Evolutionary conservation across 2,329 filamentous ascomycete genomes (phyloP), one percentile per base, ranked within the genome.

Genomic region (Zalaria sp.): DNA sequence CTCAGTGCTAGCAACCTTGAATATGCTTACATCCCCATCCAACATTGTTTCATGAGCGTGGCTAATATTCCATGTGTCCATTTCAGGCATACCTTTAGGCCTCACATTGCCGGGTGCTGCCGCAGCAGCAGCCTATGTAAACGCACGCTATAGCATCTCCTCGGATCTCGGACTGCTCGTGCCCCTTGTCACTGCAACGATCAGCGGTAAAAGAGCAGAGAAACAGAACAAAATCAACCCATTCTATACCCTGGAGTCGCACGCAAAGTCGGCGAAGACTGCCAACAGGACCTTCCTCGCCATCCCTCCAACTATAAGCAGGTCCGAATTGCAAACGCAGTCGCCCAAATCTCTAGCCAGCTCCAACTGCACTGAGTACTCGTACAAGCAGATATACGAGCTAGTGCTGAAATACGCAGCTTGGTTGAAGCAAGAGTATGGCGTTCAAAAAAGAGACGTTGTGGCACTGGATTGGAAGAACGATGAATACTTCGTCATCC

Each of bases 381-480:
- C 82, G 1, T 93, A 83, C 57, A 75, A 74, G n/a, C 69, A 91
- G 52, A 69, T 74, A 2, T 91, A 93, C 59, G 72, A 85, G 41
- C 71, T 63, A 5, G 73, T 74, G 1, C 65, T 93, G 35, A 77
- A 77, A 45, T 84, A 88, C 54, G 85, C 83, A 27, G 68, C 73
- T 41, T 93, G 83, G 81, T 64, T 93, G 41, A 79, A 78, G 57
- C 69, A 71, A 2, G 69, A 63, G 6, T 71, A 79, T 40, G 68
- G 69, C 27, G 67, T 93, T 37, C 71, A 78, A 50, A 73, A 77
- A 26, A 75, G 74, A 36, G 83, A 93, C 40, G 76, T 93, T 29
- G 81, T 93, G 11, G 85, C 83, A 5, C 70, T 93, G 51, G 73
- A 91, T 58, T 83, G 84, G 50, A 79, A 82, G 61, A 94, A 93